A percentile compares a stretch with the other conserved stretches of the same genome.
These are phyloP conservation scores for Saturnispora saitoi DNA, from an alignment of 805 yeast species.

Conservation along the genomic window DNA sequence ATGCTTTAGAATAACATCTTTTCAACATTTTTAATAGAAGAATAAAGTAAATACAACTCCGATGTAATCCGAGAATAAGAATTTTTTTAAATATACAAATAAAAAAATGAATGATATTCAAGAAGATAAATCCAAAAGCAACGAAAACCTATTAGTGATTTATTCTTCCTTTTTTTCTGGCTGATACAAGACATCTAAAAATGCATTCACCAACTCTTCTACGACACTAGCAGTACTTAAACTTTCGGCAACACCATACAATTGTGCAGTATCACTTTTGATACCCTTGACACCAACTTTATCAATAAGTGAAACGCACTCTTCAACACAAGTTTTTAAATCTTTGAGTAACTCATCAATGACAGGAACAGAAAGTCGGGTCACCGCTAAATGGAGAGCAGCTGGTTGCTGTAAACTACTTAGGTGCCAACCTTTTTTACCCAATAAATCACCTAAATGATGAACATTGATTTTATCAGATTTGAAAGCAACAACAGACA, in stretches of 20 bases:
- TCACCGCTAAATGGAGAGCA: slow-evolving; percentile 85
- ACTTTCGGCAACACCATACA: slow-evolving; percentile 95
- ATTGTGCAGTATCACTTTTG: slow-evolving; percentile 65
- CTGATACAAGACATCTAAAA: slow-evolving; percentile 75
- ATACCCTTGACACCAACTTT: slow-evolving; percentile 8
- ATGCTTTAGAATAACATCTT: neutral
- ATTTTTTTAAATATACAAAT: neutral
- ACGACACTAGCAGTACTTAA: slow-evolving; percentile 78
- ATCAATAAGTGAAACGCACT: slow-evolving; percentile 27
- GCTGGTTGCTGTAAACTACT: slow-evolving; percentile 82
- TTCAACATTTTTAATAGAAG: neutral
- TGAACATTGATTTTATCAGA: slow-evolving; percentile 60
- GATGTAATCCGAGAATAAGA: neutral
- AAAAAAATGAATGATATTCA: neutral
- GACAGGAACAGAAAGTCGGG: slow-evolving; percentile 55
- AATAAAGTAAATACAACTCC: neutral
- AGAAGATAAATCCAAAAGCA: too few species aligned
- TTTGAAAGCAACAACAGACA: slow-evolving; percentile 74
- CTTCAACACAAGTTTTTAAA: slow-evolving; percentile 36
- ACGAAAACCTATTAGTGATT: neutral
- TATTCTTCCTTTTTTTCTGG: slow-evolving; percentile 15
- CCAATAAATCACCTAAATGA: slow-evolving; percentile 63
- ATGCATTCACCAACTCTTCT: slow-evolving; percentile 67
- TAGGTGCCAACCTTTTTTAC: slow-evolving; percentile 79
- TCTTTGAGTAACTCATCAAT: slow-evolving; percentile 52